Evolutionary conservation across 352 stramenopile genomes (phyloP).

Genomic region (Thalassiosira hispida): DNA sequence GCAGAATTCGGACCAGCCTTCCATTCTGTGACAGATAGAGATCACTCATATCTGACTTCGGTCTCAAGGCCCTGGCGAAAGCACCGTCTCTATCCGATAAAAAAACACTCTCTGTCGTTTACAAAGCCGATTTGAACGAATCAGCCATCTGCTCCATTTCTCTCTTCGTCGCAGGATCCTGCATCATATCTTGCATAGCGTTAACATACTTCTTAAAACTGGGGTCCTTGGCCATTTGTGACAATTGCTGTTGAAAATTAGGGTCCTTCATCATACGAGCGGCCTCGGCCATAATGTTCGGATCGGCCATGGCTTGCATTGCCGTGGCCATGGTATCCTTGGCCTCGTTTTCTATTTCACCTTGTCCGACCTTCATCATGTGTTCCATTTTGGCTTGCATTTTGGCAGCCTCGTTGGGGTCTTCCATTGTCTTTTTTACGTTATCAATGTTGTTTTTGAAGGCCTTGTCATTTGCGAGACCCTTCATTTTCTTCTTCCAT

Average conservation of each 20-base stretch:
- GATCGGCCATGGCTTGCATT: constrained; percentile 80
- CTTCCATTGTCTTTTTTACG: constrained; percentile 72
- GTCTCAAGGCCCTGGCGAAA: background rate
- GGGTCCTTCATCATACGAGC: constrained; percentile 83
- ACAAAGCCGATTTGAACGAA: constrained; percentile 62
- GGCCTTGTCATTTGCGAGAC: constrained; percentile 70
- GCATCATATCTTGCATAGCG: constrained; percentile 85
- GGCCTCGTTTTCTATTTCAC: constrained; percentile 65
- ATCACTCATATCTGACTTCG: background rate
- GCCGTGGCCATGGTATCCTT: constrained; percentile 72
- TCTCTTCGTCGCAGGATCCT: constrained; percentile 76
- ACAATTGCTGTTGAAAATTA: constrained; percentile 75
- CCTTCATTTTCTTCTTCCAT: constrained; percentile 86
- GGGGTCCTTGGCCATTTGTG: constrained; percentile 80
- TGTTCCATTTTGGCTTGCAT: constrained; percentile 83
- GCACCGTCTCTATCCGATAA: background rate
- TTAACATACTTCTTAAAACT: constrained; percentile 80
- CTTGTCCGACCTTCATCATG: constrained; percentile 78
- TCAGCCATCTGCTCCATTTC: constrained; percentile 76
- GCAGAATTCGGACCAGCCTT: background rate
- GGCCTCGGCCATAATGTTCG: constrained; percentile 77
- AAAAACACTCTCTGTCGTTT: constrained; percentile 20
- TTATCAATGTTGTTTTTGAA: constrained; percentile 76
- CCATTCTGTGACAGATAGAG: background rate
- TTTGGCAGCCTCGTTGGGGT: constrained; percentile 75